Evolutionary conservation across 139 green algal genomes (phyloP).

Genomic region (Chlamydomonas sp.): DNA sequence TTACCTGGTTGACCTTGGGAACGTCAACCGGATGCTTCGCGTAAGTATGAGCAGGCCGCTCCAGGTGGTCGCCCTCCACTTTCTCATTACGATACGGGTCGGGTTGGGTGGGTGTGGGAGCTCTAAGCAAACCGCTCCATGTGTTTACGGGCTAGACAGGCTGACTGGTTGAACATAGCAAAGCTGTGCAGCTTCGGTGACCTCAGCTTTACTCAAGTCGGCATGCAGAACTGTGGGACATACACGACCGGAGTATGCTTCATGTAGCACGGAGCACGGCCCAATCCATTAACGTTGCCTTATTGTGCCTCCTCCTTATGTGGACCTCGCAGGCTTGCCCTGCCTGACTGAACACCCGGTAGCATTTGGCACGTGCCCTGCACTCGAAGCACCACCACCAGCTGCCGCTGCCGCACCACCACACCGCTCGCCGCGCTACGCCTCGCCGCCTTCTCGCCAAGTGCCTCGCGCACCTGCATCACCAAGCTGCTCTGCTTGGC

Average conservation of each 20-base stretch:
- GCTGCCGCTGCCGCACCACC: background rate
- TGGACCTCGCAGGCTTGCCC: slow-evolving; percentile 38
- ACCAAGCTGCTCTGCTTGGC: slow-evolving; percentile 44
- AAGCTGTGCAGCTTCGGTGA: no score
- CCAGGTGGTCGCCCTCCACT: no score
- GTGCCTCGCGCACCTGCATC: no score
- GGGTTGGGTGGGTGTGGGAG: background rate
- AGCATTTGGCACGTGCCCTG: slow-evolving; percentile 21
- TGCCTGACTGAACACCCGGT: slow-evolving; percentile 17
- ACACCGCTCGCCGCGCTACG: no score
- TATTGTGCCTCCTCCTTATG: slow-evolving; percentile 4
- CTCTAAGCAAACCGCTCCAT: no score
- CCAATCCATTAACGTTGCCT: slow-evolving; percentile 15
- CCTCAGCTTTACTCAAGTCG: no score
- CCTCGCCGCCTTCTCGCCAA: background rate
- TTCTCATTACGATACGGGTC: background rate
- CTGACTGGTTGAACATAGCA: no score
- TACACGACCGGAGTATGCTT: no score
- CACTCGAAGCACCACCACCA: slow-evolving; percentile 24
- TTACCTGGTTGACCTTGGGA: slow-evolving; percentile 92
- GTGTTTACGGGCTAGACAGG: no score
- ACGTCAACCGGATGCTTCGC: slow-evolving; percentile 79
- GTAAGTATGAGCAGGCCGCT: slow-evolving; percentile 28
- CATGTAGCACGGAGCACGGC: no score
- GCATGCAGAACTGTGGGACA: no score